Base-by-base conservation (phyloP, 2,329 filamentous ascomycete genomes). In the Cercospora brassicicola region DNA sequence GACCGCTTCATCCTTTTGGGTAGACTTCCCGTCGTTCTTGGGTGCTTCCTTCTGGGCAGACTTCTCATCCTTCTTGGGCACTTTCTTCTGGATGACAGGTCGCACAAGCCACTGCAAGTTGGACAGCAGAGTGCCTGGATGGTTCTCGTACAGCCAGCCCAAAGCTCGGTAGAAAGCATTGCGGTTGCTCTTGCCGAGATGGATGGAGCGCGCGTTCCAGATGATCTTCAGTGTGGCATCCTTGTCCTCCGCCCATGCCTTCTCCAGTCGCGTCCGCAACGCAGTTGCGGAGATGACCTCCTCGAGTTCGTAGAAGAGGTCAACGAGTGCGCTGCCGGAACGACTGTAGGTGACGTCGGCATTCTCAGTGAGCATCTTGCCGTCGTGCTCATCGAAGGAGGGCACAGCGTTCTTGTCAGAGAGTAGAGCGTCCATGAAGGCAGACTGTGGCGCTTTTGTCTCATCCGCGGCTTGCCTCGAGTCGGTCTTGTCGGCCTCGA, bases 201-300 rank as follows among this genome's bases (percentile, higher is more conserved):
- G 87, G 59, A 89, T 88, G n/a, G 85, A 87, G 9, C 87, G 82
- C 0, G 83, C 78, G 67, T 88, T 87, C 81, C 87, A 89, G 70
- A 89, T 85, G 72, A 89, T 82, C 73, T 87, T 87, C 31, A 89
- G 80, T 0, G 86, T 87, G 11, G 80, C 74, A 2, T 83, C 72
- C 0, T 83, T 69, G 67, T 88, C 84, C 1, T 78, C 74, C 1
- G 75, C 72, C 87, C 87, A 89, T 0, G 86, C 83, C 2, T 76
- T 67, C 2, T 82, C 74, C 31, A 89, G 82, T 1, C 84, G 73
- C 11, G 79, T 72, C 4, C 76, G 72, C 1, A 88, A 74, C 1
- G 78, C 73, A 0, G 76, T 73, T 0, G 78, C 77, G 0, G 78
- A 76, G 11, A 82, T 71, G 13, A 77, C 75, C 0, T 83, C 80